Conservation (phyloP, 208 protist species). For the Wallacemonas rigidus region DNA sequence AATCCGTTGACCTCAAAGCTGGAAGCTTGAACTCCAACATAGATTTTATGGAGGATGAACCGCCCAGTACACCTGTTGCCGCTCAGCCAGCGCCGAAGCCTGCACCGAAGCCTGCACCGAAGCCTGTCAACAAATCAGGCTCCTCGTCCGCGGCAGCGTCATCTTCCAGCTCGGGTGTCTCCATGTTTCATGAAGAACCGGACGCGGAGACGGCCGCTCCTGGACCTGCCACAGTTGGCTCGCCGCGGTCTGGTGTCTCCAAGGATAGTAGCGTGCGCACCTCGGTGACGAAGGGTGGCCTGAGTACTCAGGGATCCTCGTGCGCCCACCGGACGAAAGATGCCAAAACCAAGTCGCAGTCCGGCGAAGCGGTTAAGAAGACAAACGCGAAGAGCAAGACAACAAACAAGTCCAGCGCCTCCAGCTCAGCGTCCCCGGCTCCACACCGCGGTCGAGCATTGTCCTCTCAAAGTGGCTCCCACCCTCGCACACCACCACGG, state of each 20-base stretch:
- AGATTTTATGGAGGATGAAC: constrained; percentile 15
- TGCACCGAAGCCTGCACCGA: neutral
- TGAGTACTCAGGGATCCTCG: constrained; percentile 8
- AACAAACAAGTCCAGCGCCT: constrained; percentile 5
- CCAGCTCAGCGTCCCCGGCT: neutral
- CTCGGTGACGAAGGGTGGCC: constrained; percentile 8
- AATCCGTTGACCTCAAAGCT: constrained; percentile 4
- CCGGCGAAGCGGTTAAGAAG: constrained; percentile 3
- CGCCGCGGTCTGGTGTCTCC: neutral
- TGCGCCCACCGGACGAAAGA: neutral
- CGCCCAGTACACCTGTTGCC: neutral
- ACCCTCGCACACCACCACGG: neutral
- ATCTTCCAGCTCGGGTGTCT: constrained; percentile 16
- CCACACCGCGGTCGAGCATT: neutral
- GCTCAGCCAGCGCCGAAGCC: neutral
- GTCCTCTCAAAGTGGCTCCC: no score
- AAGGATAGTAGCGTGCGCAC: constrained; percentile 16
- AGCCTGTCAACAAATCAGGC: neutral
- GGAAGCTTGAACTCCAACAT: constrained; percentile 13
- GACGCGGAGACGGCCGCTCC: constrained; percentile 33
- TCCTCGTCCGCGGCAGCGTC: neutral
- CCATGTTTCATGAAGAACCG: constrained; percentile 33
- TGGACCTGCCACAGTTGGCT: constrained; percentile 6
- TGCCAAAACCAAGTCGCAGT: neutral
- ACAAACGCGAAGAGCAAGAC: constrained; percentile 18